phyloP scores from a whole-genome alignment of 148 eudicot genomes.

The Rhododendron vialii region DNA sequence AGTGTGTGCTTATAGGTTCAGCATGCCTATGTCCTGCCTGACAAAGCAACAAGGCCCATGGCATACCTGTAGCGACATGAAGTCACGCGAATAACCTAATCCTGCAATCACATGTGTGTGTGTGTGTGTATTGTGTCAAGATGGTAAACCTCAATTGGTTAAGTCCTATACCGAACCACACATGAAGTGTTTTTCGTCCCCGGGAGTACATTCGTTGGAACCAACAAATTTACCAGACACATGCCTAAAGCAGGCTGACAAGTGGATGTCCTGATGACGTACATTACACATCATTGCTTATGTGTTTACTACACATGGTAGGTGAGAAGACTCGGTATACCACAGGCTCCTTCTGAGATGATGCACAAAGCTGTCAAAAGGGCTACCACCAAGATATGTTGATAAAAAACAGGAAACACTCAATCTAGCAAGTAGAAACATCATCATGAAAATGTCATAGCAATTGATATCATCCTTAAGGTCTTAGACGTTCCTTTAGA shows the following conservation, averaged over 20 bases:
- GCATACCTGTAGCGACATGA: neutral
- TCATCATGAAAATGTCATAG: neutral
- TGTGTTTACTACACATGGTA: neutral
- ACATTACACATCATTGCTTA: no score
- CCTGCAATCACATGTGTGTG: no score
- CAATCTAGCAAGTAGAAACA: no score
- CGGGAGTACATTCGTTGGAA: neutral
- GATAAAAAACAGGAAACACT: no score
- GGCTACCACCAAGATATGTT: no score
- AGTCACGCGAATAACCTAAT: neutral
- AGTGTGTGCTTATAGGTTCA: neutral
- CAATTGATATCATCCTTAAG: neutral
- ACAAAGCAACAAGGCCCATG: neutral
- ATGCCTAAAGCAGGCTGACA: neutral
- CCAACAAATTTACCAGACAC: neutral
- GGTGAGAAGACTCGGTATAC: neutral
- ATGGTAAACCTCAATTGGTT: neutral
- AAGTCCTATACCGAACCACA: neutral
- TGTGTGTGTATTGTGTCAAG: neutral
- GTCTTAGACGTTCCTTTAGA: neutral
- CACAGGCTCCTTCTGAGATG: neutral
- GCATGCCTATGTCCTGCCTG: neutral
- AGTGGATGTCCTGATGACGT: neutral
- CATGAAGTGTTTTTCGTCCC: neutral
- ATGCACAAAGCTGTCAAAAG: no score